Evolutionary conservation across 108 stramenopile species (phyloP), one percentile per base, ranked within the genome.

Genomic region (Nitzschia sp.): DNA sequence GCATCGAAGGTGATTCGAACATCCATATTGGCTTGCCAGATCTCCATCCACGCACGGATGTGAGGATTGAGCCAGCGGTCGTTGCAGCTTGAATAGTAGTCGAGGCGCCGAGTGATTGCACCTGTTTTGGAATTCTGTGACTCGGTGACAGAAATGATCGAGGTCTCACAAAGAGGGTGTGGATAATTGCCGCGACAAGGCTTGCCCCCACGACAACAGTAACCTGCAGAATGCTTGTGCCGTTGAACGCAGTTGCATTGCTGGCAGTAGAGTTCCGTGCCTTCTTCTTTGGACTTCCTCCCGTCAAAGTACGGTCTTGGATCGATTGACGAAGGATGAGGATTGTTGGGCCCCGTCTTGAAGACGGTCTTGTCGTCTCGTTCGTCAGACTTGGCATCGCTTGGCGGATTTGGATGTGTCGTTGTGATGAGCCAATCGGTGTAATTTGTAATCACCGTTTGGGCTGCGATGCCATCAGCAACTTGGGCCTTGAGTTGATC

Each of bases 371-470:
- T n/a, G 4, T 53, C 51, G 13, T 6, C 5, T 4, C 51, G 51
- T n/a, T 6, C 51, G 18, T 19, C 24, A 6, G 51, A 53, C 18
- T 6, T n/a, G 5, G 51, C 51, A 53, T 53, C 51, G 4, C 13
- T 15, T 15, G 51, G 51, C n/a, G 51, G 51, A 53, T 53, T 25
- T 53, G 51, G 51, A 53, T 53, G 51, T n/a, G n/a, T 53, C 24
- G 51, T 53, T 5, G 13, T 53, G 5, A 53, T 15, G 8, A 53
- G 18, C 8, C 24, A n/a, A 25, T 53, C 51, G 18, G 8, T 6
- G 18, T 24, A 53, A 24, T 53, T n/a, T 15, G 6, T 6, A n/a
- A 53, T 53, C 23, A n/a, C n/a, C 51, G 8, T 25, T 53, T 53
- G 13, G 13, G 51, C 51, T 25, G 8, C 51, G 5, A 53, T 6